Percentiles rank a stretch among this genome's conserved stretches.
phyloP scores from a whole-genome alignment of 83 land plant species.

The Thuja plicata region DNA sequence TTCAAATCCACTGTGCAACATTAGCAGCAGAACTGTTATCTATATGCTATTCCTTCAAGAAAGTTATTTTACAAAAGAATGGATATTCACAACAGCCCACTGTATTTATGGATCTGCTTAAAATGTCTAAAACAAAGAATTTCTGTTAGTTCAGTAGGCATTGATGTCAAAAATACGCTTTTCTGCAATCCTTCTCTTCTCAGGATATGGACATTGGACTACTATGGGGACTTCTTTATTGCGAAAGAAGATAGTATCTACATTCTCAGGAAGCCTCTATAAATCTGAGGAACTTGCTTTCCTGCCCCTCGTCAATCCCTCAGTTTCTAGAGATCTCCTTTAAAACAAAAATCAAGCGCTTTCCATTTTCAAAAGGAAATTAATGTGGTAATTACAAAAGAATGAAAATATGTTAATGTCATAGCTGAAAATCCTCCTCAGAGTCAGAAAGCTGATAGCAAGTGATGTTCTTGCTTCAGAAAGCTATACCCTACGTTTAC shows the following conservation, averaged over 20 bases:
- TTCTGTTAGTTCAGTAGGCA: neutral
- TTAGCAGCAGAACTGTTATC: neutral
- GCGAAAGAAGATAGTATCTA: neutral
- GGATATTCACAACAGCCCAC: neutral
- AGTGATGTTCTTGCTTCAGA: neutral
- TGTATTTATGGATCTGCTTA: neutral
- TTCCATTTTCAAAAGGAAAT: neutral
- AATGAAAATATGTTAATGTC: neutral
- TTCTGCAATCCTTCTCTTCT: slow-evolving; percentile 1
- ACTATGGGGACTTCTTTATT: neutral
- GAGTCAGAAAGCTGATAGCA: neutral
- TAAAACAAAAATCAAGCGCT: neutral
- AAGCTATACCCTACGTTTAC: neutral
- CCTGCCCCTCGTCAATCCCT: neutral
- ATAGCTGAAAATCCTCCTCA: neutral
- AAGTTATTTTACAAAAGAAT: neutral
- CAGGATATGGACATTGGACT: neutral
- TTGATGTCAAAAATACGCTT: neutral
- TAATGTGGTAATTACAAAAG: neutral
- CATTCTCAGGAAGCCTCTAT: neutral
- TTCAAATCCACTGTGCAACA: neutral
- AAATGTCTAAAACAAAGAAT: neutral
- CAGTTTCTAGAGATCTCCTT: neutral
- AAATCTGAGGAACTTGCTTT: slow-evolving; percentile 7
- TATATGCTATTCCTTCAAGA: neutral